Evolutionary conservation across 2,329 filamentous ascomycete species (phyloP).

Genomic region (Venturia oleaginea): DNA sequence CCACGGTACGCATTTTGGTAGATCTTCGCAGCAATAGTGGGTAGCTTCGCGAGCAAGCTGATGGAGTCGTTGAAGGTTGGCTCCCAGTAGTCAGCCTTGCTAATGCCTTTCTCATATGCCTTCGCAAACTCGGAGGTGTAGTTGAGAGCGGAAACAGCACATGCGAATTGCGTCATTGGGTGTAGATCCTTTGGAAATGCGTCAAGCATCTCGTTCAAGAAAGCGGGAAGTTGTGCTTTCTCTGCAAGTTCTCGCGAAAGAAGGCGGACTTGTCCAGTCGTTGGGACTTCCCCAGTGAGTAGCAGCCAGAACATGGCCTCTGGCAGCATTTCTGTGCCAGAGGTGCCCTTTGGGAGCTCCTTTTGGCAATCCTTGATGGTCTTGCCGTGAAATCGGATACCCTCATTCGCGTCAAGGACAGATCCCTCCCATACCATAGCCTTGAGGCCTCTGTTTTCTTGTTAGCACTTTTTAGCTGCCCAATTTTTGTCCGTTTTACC

Average conservation of each 20-base stretch:
- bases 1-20: constrained; percentile 81
- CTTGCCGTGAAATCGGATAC: constrained; percentile 94
- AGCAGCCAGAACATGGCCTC: constrained; percentile 99
- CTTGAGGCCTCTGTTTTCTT: constrained; percentile 61
- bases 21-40: constrained; percentile 93
- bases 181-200: constrained; percentile 83
- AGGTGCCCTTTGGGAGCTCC: constrained; percentile 83
- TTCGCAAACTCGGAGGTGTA: constrained; percentile 90
- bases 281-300: constrained; percentile 84
- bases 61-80: constrained; percentile 94
- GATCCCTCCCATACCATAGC: constrained; percentile 99
- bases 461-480: constrained; percentile 16
- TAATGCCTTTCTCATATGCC: constrained; percentile 80
- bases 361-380: constrained; percentile 98
- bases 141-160: constrained; percentile 91
- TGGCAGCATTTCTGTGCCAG: constrained; percentile 92
- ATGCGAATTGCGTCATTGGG: constrained; percentile 97
- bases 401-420: constrained; percentile 91
- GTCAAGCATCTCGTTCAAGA: constrained; percentile 81
- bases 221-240: constrained; percentile 71
- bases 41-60: constrained; percentile 87
- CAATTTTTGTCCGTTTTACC: constrained; percentile 33
- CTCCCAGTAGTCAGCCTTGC: constrained; percentile 98
- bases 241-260: constrained; percentile 83
- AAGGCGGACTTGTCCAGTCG: constrained; percentile 66